phyloP scores from a whole-genome alignment of 2,329 filamentous ascomycete species.

The Alternaria longipes region DNA sequence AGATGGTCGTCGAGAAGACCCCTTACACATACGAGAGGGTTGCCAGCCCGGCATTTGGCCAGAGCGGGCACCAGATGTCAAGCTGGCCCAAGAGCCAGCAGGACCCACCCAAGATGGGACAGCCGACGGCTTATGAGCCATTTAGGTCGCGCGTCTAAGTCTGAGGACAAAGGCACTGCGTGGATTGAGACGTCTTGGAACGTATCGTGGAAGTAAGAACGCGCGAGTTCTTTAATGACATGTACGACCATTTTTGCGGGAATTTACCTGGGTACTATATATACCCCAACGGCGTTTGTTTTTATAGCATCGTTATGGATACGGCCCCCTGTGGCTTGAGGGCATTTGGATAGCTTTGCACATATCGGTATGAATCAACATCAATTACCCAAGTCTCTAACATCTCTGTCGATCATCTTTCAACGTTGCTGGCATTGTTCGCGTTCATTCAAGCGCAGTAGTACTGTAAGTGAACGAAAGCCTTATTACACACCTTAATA shows the following conservation, averaged over 20 bases:
- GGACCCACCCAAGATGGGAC: conserved; percentile 35
- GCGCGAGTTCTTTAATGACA: conserved; percentile 14
- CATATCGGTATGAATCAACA: not conserved
- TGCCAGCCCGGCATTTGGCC: conserved; percentile 51
- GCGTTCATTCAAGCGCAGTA: too few species aligned
- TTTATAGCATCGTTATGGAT: not conserved
- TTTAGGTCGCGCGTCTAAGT: conserved; percentile 47
- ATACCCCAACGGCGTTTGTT: conserved; percentile 2
- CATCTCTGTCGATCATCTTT: too few species aligned
- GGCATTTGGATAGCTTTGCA: not conserved
- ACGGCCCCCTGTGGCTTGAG: not conserved
- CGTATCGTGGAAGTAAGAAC: not conserved
- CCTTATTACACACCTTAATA: too few species aligned
- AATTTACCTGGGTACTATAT: not conserved
- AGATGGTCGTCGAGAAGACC: conserved; percentile 65
- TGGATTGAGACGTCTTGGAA: not conserved
- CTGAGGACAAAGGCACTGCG: not conserved
- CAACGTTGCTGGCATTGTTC: too few species aligned
- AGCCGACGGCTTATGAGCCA: conserved; percentile 53
- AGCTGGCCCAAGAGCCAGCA: conserved; percentile 29
- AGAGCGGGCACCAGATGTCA: conserved; percentile 37
- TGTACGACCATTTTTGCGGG: conserved; percentile 20
- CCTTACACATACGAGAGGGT: conserved; percentile 70
- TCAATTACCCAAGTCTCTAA: too few species aligned
- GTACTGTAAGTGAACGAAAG: too few species aligned